Base-by-base conservation (phyloP, 225 moss, liverwort and hornwort species). In the Marchantia polymorpha region DNA sequence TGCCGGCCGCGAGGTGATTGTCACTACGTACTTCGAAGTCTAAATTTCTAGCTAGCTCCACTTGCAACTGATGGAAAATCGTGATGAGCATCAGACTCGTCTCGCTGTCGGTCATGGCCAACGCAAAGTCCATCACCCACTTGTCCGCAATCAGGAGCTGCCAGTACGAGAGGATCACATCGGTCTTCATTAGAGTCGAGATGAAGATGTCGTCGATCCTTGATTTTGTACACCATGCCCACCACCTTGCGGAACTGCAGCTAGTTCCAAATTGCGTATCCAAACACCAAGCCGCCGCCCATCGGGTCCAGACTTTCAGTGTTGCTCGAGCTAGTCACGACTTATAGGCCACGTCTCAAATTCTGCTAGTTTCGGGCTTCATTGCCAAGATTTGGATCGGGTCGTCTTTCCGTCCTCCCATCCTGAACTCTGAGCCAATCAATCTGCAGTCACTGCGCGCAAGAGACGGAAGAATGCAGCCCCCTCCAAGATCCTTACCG, bases 161-260 rank as follows among this genome's bases (percentile, higher is more conserved):
- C 78, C 73, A 83, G 29, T 25, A 64, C 50, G 31, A 22, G 22
- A 48, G 67, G 19, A 79, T 23, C 2, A 19, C 22, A 47, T 83
- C 73, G 0, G 39, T 49, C 60, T 75, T 54, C 10, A 80, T 75
- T 52, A 83, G 63, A 79, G 83, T 56, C 3, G 83, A 79, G 29
- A 83, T 47, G 54, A 75, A 75, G 20, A 76, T 39, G 13, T 70
- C 78, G 22, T 80, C 48, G 6, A 8, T 7, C 8, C 72, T n/a
- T 73, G 49, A 64, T 46, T 51, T 17, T 79, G 61, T 83, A 83
- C 0, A 29, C 51, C 0, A 83, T 31, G 10, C 83, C 71, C 12
- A 77, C 27, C 26, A 71, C 60, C 26, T 48, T 71, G 64, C 50
- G n/a, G 49, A 51, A 23, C 48, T 31, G 39, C 31, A 17, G 13